Percentiles rank a stretch among this genome's conserved stretches.
phyloP scores from a whole-genome alignment of 495 filamentous ascomycete genomes.

The Tetracladium marchalianum region DNA sequence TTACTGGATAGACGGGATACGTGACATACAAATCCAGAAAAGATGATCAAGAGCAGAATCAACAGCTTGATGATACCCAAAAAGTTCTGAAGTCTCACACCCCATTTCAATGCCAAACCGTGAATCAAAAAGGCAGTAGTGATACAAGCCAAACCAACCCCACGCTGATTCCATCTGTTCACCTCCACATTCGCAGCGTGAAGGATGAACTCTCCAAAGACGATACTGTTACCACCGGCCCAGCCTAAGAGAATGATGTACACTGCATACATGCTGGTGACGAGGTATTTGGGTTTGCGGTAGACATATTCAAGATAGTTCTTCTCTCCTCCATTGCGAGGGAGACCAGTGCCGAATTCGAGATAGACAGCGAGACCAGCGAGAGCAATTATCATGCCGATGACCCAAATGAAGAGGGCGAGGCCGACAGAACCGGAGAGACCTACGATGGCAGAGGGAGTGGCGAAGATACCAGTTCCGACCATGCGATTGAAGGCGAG shows the following conservation, averaged over 20 bases:
- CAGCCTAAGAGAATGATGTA: conserved; percentile 32
- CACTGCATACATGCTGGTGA: conserved; percentile 50
- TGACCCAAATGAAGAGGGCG: conserved; percentile 43
- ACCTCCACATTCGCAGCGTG: conserved; percentile 49
- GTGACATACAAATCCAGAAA: conserved; percentile 40
- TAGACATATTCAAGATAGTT: conserved; percentile 62
- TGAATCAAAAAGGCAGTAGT: conserved; percentile 55
- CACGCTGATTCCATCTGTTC: conserved; percentile 58
- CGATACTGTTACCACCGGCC: conserved; percentile 45
- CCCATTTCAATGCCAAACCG: conserved; percentile 53
- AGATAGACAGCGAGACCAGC: conserved; percentile 24
- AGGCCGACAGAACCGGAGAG: conserved; percentile 39
- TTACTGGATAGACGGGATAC: not conserved
- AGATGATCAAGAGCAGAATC: conserved; percentile 56
- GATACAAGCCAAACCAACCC: conserved; percentile 55
- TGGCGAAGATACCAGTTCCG: conserved; percentile 29
- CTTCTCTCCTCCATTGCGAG: conserved; percentile 48
- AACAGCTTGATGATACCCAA: conserved; percentile 60
- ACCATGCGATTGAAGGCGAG: conserved; percentile 33
- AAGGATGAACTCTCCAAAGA: conserved; percentile 63
- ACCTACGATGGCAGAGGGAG: conserved; percentile 23
- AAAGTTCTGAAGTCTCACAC: conserved; percentile 53
- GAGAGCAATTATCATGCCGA: conserved; percentile 37
- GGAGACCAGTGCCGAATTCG: conserved; percentile 37
- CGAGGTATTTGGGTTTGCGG: conserved; percentile 53